Base-by-base conservation (phyloP, 2,329 filamentous ascomycete genomes). In the Aplosporella prunicola region DNA sequence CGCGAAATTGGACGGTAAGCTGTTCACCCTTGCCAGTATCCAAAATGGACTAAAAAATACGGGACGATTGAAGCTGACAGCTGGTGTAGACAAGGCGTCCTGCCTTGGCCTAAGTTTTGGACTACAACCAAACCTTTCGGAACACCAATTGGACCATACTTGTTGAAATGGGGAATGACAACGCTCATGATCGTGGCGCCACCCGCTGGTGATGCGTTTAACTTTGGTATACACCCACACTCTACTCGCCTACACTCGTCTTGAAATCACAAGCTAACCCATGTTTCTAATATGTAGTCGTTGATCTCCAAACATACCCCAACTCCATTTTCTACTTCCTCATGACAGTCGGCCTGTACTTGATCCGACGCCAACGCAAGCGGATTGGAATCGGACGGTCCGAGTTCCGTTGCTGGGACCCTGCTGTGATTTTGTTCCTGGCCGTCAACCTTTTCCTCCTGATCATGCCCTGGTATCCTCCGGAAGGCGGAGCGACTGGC, bases 251-350 rank as follows among this genome's bases (percentile, higher is more conserved):
- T 29, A 48, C 24, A 50, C 52, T 36, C 32, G 51, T n/a, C 48
- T 55, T 47, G 46, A 47, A 3, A 38, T 48, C 2, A 52, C 52
- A 9, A 40, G 55, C 22, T 53, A 53, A 34, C 45, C 40, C 20
- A 40, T n/a, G n/a, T n/a, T n/a, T 55, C 17, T 48, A 51, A 2
- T 46, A 47, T 22, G 49, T 25, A 35, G 83, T 85, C 18, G 61
- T 83, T 0, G 78, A 84, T 32, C 74, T 84, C 0, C 79, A 84
- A 48, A 78, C 75, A 0, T 84, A 83, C 46, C 72, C 78, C 0
- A 74, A 66, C 0, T 17, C 36, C 22, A 74, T 82, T 40, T 63
- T 83, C 11, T 69, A 78, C 39, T 68, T 67, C 0, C 52, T 82
- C 1, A 72, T 74, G 0, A 61, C 75, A 0, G 46, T 67, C 5